These are phyloP conservation scores for Saccharum hybrid DNA, from an alignment of 202 grass and related monocot species.

Conservation along the genomic window DNA sequence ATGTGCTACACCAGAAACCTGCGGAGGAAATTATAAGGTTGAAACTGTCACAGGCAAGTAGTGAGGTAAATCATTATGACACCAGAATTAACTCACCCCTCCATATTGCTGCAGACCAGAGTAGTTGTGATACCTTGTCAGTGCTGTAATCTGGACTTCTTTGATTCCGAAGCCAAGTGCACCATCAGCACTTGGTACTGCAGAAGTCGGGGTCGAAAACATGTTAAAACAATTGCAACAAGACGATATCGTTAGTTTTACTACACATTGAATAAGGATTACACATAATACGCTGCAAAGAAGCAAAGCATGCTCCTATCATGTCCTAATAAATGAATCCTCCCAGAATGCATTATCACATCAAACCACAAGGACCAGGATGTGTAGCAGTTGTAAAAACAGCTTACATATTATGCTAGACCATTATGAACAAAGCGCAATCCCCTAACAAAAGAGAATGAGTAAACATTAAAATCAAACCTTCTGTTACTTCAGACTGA, in stretches of 20 bases:
- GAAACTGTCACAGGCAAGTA: no score
- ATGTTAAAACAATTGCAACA: conserved; percentile 7
- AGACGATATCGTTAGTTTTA: background rate
- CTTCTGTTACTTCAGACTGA: conserved; percentile 20
- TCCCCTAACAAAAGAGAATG: background rate
- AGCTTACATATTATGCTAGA: background rate
- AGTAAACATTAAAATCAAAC: conserved; percentile 35
- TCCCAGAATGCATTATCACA: background rate
- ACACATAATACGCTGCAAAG: background rate
- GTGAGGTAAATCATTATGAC: background rate
- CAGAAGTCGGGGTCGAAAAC: conserved; percentile 1
- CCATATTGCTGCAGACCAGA: conserved; percentile 74
- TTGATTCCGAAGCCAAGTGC: conserved; percentile 73
- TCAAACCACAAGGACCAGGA: conserved; percentile 11
- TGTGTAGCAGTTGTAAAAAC: no score
- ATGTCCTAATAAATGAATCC: background rate
- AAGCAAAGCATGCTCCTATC: background rate
- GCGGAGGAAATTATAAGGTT: conserved; percentile 31
- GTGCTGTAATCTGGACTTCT: conserved; percentile 69
- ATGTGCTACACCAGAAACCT: conserved; percentile 72
- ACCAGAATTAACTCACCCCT: conserved; percentile 54
- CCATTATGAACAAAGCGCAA: background rate
- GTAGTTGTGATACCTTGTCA: conserved; percentile 86
- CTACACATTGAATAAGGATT: conserved; percentile 5
- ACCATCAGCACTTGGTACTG: conserved; percentile 36